A percentile compares a stretch with the other conserved stretches of the same genome.
These are phyloP conservation scores for Amaranthus hypochondriacus DNA, from an alignment of 148 eudicot species.

Conservation along the genomic window DNA sequence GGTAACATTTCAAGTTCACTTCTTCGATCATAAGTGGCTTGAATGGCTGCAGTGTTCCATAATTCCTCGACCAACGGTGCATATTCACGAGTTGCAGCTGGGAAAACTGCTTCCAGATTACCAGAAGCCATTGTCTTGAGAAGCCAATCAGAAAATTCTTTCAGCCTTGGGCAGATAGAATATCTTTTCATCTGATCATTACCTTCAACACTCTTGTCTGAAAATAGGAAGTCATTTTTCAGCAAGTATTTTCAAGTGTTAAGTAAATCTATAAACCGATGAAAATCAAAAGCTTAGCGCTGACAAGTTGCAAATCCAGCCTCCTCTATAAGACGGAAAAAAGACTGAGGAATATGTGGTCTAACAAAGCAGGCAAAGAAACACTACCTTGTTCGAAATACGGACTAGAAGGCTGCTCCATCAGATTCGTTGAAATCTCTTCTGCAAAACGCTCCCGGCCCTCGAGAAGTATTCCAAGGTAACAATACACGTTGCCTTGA, in stretches of 20 bases:
- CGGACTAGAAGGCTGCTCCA: slow-evolving; percentile 31
- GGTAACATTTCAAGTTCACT: slow-evolving; percentile 80
- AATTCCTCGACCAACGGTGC: slow-evolving; percentile 88
- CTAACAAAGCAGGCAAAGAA: slow-evolving; percentile 1
- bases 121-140: slow-evolving; percentile 87
- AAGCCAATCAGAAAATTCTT: slow-evolving; percentile 95
- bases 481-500: slow-evolving; percentile 81
- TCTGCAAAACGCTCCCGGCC: slow-evolving; percentile 98
- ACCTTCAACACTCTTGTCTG: slow-evolving; percentile 32
- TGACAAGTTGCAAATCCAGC: background rate
- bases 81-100: slow-evolving; percentile 96
- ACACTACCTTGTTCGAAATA: slow-evolving; percentile 29
- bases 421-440: slow-evolving; percentile 48
- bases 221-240: slow-evolving; percentile 9
- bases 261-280: background rate
- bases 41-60: slow-evolving; percentile 71
- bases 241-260: slow-evolving; percentile 1
- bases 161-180: slow-evolving; percentile 74
- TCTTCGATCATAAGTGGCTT: slow-evolving; percentile 78
- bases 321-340: background rate
- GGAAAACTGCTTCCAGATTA: slow-evolving; percentile 74
- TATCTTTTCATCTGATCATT: slow-evolving; percentile 44
- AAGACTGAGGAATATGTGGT: background rate
- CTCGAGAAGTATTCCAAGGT: slow-evolving; percentile 88
- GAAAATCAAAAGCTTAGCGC: background rate